Evolutionary conservation across 768 basidiomycete species (phyloP).

Genomic region (Russula foetens): DNA sequence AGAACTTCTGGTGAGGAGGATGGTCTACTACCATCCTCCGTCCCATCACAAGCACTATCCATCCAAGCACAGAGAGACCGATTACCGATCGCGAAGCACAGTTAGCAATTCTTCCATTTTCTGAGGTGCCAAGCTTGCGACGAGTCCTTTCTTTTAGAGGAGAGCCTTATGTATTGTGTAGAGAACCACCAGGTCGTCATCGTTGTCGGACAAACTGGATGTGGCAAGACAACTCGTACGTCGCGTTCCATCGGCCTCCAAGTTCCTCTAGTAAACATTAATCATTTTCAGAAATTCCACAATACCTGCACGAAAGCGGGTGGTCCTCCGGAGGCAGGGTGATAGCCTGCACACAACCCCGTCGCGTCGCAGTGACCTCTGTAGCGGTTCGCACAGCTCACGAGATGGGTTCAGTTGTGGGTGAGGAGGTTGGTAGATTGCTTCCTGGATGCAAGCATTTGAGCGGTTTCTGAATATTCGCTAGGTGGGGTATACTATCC

Average conservation of each 20-base stretch:
- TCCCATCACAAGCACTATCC: conserved; percentile 44
- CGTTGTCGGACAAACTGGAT: conserved; percentile 92
- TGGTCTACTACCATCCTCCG: conserved; percentile 57
- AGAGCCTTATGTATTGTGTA: conserved; percentile 73
- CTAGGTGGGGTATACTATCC: conserved; percentile 95
- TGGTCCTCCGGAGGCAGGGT: conserved; percentile 80
- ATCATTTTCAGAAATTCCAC: conserved; percentile 69
- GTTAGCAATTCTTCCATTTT: conserved; percentile 33
- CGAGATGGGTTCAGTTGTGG: conserved; percentile 85
- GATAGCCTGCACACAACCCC: conserved; percentile 89
- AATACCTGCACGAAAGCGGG: conserved; percentile 90
- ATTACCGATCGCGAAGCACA: conserved; percentile 87
- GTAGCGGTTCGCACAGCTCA: conserved; percentile 85
- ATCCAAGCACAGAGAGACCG: conserved; percentile 71
- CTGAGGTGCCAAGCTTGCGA: background rate
- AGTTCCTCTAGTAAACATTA: background rate
- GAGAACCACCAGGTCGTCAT: conserved; percentile 81
- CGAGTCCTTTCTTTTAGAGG: conserved; percentile 36
- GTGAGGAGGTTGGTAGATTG: conserved; percentile 61
- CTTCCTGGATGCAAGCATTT: conserved; percentile 89
- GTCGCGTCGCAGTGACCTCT: conserved; percentile 90
- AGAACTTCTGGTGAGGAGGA: conserved; percentile 73
- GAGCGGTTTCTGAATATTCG: conserved; percentile 75
- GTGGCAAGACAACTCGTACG: conserved; percentile 96
- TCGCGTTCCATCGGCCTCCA: conserved; percentile 11